These are phyloP conservation scores for Trypethelium eluteriae DNA, from an alignment of 495 filamentous ascomycete genomes.

Conservation along the genomic window DNA sequence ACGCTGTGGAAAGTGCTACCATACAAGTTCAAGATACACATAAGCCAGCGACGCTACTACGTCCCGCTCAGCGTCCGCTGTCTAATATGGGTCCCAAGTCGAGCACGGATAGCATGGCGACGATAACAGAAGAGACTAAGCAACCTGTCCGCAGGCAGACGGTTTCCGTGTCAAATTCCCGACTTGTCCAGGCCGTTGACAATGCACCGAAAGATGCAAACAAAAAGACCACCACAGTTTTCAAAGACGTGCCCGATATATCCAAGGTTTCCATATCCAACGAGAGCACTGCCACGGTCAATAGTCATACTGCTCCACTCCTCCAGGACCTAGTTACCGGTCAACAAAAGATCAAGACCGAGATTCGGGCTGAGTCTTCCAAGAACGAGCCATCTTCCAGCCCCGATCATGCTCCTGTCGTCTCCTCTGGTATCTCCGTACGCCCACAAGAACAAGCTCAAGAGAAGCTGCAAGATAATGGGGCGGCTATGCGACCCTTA, in stretches of 20 bases:
- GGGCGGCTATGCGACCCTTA: background rate
- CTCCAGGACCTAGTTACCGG: slow-evolving; percentile 30
- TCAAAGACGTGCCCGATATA: slow-evolving; percentile 48
- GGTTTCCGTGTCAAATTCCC: background rate
- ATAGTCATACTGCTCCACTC: slow-evolving; percentile 24
- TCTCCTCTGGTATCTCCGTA: background rate
- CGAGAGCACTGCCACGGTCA: slow-evolving; percentile 26
- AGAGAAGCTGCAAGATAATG: background rate
- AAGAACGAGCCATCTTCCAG: background rate
- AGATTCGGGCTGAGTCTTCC: background rate
- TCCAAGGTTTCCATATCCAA: slow-evolving; percentile 23
- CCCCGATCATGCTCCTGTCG: background rate
- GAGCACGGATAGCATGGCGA: slow-evolving; percentile 16
- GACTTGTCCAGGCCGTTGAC: background rate
- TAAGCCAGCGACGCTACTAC: slow-evolving; percentile 46
- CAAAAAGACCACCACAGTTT: slow-evolving; percentile 58
- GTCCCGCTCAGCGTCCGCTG: slow-evolving; percentile 59
- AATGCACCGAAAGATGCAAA: slow-evolving; percentile 40
- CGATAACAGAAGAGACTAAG: slow-evolving; percentile 31
- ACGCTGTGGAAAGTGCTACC: slow-evolving; percentile 41
- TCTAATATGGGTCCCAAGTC: slow-evolving; percentile 29
- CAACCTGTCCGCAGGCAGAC: slow-evolving; percentile 17
- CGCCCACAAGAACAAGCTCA: background rate
- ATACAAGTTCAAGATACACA: slow-evolving; percentile 34
- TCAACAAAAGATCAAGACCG: slow-evolving; percentile 2